phyloP scores from a whole-genome alignment of 108 stramenopile genomes.

The Conticribra weissflogii region DNA sequence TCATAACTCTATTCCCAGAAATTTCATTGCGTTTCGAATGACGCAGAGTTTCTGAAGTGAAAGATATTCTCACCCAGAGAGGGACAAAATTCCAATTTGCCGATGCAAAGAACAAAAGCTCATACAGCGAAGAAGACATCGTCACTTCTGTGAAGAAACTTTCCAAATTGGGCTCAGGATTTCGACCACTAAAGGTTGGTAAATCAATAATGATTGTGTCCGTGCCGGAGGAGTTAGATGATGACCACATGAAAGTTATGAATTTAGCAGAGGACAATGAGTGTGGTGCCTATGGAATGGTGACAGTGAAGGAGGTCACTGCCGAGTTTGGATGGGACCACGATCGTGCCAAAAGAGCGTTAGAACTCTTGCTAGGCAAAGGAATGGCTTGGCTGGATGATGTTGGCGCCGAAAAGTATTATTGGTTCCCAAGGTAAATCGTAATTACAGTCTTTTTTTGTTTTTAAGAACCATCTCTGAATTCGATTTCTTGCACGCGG shows the following conservation, averaged over 20 bases:
- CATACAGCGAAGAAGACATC: slow-evolving; percentile 74
- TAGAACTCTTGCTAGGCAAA: slow-evolving; percentile 71
- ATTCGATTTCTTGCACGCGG: no score
- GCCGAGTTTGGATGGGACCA: slow-evolving; percentile 59
- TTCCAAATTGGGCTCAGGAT: slow-evolving; percentile 79
- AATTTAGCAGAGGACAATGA: slow-evolving; percentile 58
- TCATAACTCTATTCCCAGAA: background rate
- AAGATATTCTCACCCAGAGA: slow-evolving; percentile 61
- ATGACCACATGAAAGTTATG: slow-evolving; percentile 88
- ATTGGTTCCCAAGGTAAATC: slow-evolving; percentile 78
- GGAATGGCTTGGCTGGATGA: slow-evolving; percentile 90
- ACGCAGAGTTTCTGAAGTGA: slow-evolving; percentile 69
- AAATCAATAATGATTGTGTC: slow-evolving; percentile 75
- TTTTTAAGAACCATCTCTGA: no score
- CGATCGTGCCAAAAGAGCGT: slow-evolving; percentile 73
- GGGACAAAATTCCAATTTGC: slow-evolving; percentile 61
- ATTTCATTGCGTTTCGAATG: background rate
- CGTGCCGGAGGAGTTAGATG: slow-evolving; percentile 85
- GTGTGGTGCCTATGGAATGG: slow-evolving; percentile 50
- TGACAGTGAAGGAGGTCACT: slow-evolving; percentile 60
- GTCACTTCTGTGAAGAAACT: slow-evolving; percentile 80
- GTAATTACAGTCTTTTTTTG: no score
- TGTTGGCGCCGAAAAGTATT: slow-evolving; percentile 57
- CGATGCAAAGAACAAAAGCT: slow-evolving; percentile 35
- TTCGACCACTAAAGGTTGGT: slow-evolving; percentile 78